A percentile compares a stretch with the other conserved stretches of the same genome.
Conservation (phyloP, 2,329 filamentous ascomycete species). For the Talaromyces funiculosus region DNA sequence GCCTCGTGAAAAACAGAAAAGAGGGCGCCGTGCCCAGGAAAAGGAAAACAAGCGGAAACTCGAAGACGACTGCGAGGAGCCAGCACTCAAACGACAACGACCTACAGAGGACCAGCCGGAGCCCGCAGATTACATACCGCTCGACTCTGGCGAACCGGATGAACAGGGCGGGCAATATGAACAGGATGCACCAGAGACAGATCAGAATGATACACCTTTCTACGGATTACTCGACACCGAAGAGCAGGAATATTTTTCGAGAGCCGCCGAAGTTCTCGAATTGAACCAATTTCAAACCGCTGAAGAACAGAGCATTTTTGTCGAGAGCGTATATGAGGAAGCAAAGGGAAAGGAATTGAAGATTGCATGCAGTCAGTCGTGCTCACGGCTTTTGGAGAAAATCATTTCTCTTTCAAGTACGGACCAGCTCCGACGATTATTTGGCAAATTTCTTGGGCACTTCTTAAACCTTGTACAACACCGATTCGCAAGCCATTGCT, state of each 20-base stretch:
- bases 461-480: conserved; percentile 89
- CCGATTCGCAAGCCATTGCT: conserved; percentile 95
- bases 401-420: conserved; percentile 76
- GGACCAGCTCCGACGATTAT: conserved; percentile 77
- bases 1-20: conserved; percentile 45
- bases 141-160: conserved; percentile 23
- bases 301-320: conserved; percentile 65
- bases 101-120: conserved; percentile 16
- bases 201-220: conserved; percentile 61
- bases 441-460: conserved; percentile 77
- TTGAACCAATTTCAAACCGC: conserved; percentile 75
- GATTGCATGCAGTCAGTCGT: conserved; percentile 90
- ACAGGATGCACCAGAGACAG: conserved; percentile 20
- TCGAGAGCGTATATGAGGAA: conserved; percentile 80
- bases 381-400: conserved; percentile 86
- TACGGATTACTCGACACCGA: conserved; percentile 89
- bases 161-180: conserved; percentile 14
- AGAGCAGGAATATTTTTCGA: conserved; percentile 93
- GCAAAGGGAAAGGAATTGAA: conserved; percentile 91
- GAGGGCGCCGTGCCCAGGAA: conserved; percentile 41
- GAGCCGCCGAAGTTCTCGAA: conserved; percentile 83
- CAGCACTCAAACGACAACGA: conserved; percentile 37
- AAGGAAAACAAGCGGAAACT: conserved; percentile 35
- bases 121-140: conserved; percentile 33
- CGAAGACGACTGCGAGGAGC: conserved; percentile 26